These are phyloP conservation scores for Acer negundo DNA, from an alignment of 345 rosid genomes.

Conservation along the genomic window DNA sequence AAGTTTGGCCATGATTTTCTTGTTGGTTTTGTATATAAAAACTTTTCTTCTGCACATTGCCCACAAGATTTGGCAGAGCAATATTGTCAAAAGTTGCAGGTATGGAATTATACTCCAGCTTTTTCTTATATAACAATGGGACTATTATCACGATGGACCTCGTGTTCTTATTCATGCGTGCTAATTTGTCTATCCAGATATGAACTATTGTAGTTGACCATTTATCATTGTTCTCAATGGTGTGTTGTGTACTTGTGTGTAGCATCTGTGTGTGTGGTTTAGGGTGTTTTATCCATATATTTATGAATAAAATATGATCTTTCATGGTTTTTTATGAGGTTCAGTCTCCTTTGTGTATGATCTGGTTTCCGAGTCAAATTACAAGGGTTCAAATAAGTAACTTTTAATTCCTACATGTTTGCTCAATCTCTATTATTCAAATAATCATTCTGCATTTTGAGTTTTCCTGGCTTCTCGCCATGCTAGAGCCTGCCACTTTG, in stretches of 20 bases:
- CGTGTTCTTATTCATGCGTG: background rate
- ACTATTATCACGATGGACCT: background rate
- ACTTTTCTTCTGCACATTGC: conserved; percentile 55
- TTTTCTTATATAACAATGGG: background rate
- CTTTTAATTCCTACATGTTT: background rate
- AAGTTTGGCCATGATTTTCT: conserved; percentile 83
- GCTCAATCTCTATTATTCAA: background rate
- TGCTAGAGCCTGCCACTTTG: background rate
- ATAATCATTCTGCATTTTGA: background rate
- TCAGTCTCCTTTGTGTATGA: background rate
- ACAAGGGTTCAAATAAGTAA: background rate
- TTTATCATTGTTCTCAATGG: no score
- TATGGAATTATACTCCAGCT: conserved; percentile 12
- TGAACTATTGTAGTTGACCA: no score
- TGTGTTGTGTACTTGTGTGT: background rate
- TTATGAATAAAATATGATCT: background rate
- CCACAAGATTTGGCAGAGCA: conserved; percentile 74
- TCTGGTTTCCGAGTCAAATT: background rate
- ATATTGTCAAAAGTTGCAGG: conserved; percentile 93
- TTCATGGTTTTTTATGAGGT: background rate
- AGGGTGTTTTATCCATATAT: background rate
- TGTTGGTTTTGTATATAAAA: conserved; percentile 55
- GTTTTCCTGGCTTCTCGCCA: background rate
- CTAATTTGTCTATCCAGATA: background rate
- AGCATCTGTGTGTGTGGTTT: background rate